Evolutionary conservation across 192 early-diverging fungal genomes (phyloP), one percentile per base, ranked within the genome.

Genomic region (Coemansia javaensis): DNA sequence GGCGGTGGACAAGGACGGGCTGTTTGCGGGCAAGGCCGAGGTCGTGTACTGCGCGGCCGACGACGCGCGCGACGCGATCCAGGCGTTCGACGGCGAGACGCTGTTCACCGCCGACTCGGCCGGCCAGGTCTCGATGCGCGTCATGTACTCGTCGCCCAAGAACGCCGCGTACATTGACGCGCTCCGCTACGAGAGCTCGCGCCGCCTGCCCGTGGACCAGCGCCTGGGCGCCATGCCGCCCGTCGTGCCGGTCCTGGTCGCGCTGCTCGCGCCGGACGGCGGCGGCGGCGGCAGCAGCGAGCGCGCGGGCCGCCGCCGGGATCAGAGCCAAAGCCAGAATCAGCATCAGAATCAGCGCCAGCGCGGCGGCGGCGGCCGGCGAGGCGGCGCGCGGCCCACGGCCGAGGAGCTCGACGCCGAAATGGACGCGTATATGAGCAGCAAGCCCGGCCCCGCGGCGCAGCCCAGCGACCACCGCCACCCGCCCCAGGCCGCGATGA

Each of bases 381-480:
- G 30, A 9, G 15, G 38, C 40, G 32, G 56, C 14, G 6, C 52
- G 10, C 17, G 24, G 0, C 38, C 50, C 28, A 74, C 63, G 10
- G 43, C 44, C 13, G 59, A 66, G 35, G 45, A 74, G 28, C 70
- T 74, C 2, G 63, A 74, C 32, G 70, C 64, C 24, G 70, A 74
- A 9, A 56, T 74, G 37, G 70, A 74, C 31, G 44, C 58, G 20
- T 74, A 74, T 31, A 74, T 74, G 70, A 53, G 35, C n/a, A n/a
- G n/a, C n/a, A n/a, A n/a, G n/a, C n/a, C n/a, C n/a, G n/a, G n/a
- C n/a, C n/a, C n/a, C 16, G 18, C 45, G 6, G 17, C 39, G 2
- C 33, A 35, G 21, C 32, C 21, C 13, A n/a, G n/a, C n/a, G n/a
- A n/a, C n/a, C n/a, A n/a, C n/a, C n/a, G n/a, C n/a, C n/a, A n/a